Evolutionary conservation across 257 asterid species (phyloP), one percentile per base, ranked within the genome.

Genomic region (Plantago major): DNA sequence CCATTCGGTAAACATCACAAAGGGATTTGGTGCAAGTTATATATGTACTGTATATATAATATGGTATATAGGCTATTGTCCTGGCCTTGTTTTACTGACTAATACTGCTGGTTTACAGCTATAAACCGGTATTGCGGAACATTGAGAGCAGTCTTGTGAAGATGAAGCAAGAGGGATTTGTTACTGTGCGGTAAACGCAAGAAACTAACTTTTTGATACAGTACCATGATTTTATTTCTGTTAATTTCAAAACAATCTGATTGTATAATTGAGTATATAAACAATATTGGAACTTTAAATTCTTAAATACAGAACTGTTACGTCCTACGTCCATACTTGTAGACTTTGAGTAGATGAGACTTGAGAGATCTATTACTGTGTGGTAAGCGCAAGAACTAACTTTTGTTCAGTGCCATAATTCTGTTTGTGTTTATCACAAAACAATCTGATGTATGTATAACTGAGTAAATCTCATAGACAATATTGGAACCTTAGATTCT

Each of bases 41-140:
- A 22, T n/a, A n/a, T n/a, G n/a, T n/a, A n/a, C n/a, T n/a, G n/a
- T n/a, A n/a, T n/a, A 53, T 53, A 37, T 52, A 52, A 10, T 52
- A 22, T 37, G 15, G 9, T 52, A 51, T 51, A 16, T 22, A 3
- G 3, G 40, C 6, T 11, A 11, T 11, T 52, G 9, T 22, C 38
- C n/a, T 53, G 28, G n/a, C 33, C 17, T 12, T 26, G 14, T 53
- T 37, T 53, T 53, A 53, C 58, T 53, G 58, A 26, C 28, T 51
- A 19, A 33, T 17, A 17, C 30, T 50, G 11, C 3, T 17, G 11
- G 30, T 18, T 16, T 50, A 26, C 56, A 19, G 33, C 12, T 18
- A 51, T 51, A 9, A 53, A 18, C 56, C 58, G 5, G 58, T 53
- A 40, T 53, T 53, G 58, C 58, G 58, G 58, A 53, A 53, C 58